phyloP scores from a whole-genome alignment of 2,329 filamentous ascomycete genomes.

The Neophaeococcomyces aloes region DNA sequence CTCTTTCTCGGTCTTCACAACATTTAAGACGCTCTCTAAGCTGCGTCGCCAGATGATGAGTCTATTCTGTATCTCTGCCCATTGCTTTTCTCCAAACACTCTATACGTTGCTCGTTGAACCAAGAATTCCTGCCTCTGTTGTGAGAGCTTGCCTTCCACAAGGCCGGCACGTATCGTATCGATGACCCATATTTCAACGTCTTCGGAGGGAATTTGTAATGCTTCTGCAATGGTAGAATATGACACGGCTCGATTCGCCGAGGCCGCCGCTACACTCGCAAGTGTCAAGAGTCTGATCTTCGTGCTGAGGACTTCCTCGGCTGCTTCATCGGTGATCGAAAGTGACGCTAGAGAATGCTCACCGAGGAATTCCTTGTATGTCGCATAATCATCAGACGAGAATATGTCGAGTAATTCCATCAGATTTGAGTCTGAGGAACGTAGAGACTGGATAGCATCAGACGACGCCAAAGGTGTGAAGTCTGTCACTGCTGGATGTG shows the following conservation, averaged over 20 bases:
- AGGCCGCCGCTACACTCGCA: slow-evolving; percentile 73
- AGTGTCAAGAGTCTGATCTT: slow-evolving; percentile 97
- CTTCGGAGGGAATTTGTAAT: slow-evolving; percentile 67
- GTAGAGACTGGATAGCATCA: slow-evolving; percentile 73
- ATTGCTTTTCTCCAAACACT: slow-evolving; percentile 96
- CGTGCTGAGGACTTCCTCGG: slow-evolving; percentile 67
- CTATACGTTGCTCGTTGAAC: slow-evolving; percentile 94
- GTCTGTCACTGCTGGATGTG: slow-evolving; percentile 56
- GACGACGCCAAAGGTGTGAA: slow-evolving; percentile 61
- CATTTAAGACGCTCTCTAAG: slow-evolving; percentile 64
- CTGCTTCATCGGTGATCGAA: slow-evolving; percentile 63
- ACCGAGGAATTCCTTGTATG: slow-evolving; percentile 90
- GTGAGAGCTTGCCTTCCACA: slow-evolving; percentile 91
- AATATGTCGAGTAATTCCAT: slow-evolving; percentile 94
- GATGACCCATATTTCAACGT: slow-evolving; percentile 98
- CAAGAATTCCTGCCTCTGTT: slow-evolving; percentile 84
- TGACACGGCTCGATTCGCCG: slow-evolving; percentile 74
- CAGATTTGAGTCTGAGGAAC: slow-evolving; percentile 71
- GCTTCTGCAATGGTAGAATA: slow-evolving; percentile 77
- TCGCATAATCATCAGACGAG: slow-evolving; percentile 83
- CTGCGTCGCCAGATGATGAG: slow-evolving; percentile 86
- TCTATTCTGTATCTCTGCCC: slow-evolving; percentile 83
- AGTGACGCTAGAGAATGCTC: slow-evolving; percentile 43
- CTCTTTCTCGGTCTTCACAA: slow-evolving; percentile 70
- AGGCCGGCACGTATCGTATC: slow-evolving; percentile 93